Evolutionary conservation across 371 early-diverging fungal species (phyloP).

Genomic region (Phascolomyces articulosus): DNA sequence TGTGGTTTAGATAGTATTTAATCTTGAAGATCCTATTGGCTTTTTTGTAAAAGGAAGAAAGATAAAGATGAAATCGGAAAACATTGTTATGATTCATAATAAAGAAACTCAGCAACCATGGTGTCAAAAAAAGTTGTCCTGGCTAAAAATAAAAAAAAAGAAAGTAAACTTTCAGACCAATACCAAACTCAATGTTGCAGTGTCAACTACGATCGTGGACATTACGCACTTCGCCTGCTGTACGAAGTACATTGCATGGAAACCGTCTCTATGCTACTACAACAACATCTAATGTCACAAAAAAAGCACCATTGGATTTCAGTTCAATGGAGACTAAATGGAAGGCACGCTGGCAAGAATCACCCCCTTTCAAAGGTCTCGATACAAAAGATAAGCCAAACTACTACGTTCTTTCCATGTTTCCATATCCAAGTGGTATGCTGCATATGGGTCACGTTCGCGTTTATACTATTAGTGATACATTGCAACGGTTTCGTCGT

Average conservation of each 20-base stretch:
- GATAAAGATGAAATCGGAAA: no score
- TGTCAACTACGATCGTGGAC: constrained; percentile 9
- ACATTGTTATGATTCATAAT: no score
- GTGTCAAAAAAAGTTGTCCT: no score
- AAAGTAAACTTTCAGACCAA: neutral
- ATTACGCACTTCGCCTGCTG: neutral
- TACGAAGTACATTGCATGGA: neutral
- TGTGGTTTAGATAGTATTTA: neutral
- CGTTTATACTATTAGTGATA: constrained; percentile 92
- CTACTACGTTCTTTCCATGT: constrained; percentile 91
- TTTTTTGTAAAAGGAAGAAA: neutral
- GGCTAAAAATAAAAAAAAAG: no score
- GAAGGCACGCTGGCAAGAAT: constrained; percentile 56
- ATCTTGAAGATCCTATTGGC: neutral
- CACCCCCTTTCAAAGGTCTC: constrained; percentile 11
- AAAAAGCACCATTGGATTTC: constrained; percentile 35
- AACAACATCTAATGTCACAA: neutral
- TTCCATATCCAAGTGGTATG: constrained; percentile 93
- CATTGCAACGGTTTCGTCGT: constrained; percentile 77
- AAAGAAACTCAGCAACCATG: no score
- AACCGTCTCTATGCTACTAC: constrained; percentile 11
- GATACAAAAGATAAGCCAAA: constrained; percentile 36
- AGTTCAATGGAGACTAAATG: constrained; percentile 60
- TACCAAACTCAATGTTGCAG: constrained; percentile 3
- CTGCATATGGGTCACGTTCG: constrained; percentile 96